Conservation (phyloP, 768 basidiomycete species). For the Termitomyces sp. region DNA sequence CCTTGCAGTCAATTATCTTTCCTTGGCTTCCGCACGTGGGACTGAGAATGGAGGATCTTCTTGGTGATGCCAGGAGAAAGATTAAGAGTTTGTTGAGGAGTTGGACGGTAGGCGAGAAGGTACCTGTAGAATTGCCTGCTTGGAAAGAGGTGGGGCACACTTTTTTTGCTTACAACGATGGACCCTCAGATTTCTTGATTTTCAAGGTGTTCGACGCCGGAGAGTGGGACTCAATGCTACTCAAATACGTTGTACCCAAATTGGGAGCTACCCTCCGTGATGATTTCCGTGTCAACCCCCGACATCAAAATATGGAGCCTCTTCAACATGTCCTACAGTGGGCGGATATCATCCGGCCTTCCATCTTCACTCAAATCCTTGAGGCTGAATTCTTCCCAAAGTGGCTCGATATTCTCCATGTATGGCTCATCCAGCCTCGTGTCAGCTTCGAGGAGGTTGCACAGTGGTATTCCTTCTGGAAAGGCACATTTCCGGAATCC, state of each 20-base stretch:
- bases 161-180: not conserved
- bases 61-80: constrained; percentile 84
- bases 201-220: constrained; percentile 62
- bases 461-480: constrained; percentile 93
- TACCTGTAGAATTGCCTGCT: constrained; percentile 67
- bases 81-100: constrained; percentile 70
- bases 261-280: constrained; percentile 77
- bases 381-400: constrained; percentile 95
- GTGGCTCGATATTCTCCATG: constrained; percentile 87
- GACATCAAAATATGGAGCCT: constrained; percentile 82
- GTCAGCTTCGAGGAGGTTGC: constrained; percentile 91
- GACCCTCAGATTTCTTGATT: not conserved
- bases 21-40: constrained; percentile 95
- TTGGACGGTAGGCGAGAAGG: constrained; percentile 68
- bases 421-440: constrained; percentile 89
- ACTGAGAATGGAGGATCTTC: constrained; percentile 72
- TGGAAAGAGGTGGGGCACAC: constrained; percentile 72
- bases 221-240: constrained; percentile 89
- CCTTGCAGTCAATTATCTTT: constrained; percentile 81
- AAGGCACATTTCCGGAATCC: constrained; percentile 64
- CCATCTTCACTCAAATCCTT: constrained; percentile 78
- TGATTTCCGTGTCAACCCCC: constrained; percentile 87
- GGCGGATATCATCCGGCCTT: constrained; percentile 65
- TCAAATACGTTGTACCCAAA: constrained; percentile 91
- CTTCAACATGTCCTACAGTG: constrained; percentile 75